phyloP scores from a whole-genome alignment of 2,329 filamentous ascomycete species.

The Xylariomycetidae sp. region DNA sequence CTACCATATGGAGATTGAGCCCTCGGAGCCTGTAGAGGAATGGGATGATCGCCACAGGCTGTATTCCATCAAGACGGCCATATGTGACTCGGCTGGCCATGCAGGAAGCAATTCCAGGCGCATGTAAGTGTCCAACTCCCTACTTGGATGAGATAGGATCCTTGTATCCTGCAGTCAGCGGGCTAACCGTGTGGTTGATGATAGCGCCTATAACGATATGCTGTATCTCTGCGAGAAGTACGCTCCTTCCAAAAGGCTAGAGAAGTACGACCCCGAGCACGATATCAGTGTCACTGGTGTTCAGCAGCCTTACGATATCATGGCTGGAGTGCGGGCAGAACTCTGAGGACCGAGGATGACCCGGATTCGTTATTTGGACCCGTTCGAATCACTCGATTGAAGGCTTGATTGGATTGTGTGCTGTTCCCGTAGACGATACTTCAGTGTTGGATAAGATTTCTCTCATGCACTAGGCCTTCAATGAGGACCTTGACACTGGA shows the following conservation, averaged over 20 bases:
- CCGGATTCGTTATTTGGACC: no score
- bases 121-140: constrained; percentile 20
- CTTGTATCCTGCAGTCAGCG: no score
- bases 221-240: constrained; percentile 31
- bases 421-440: no score
- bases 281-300: constrained; percentile 17
- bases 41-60: constrained; percentile 16
- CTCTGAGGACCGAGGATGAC: no score
- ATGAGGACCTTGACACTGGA: no score
- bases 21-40: constrained; percentile 13
- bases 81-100: constrained; percentile 17
- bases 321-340: no score
- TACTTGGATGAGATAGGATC: no score
- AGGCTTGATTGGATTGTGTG: no score
- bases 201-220: constrained; percentile 31
- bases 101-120: constrained; percentile 17
- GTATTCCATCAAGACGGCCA: constrained; percentile 12
- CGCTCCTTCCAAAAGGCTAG: constrained; percentile 23
- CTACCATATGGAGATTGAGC: constrained; percentile 8
- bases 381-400: no score
- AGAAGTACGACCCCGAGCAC: constrained; percentile 23
- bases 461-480: no score
- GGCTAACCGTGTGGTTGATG: not conserved
- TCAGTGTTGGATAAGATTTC: no score
- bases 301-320: no score